Base-by-base conservation (phyloP, 2,329 filamentous ascomycete genomes). In the Colletotrichum lentis region DNA sequence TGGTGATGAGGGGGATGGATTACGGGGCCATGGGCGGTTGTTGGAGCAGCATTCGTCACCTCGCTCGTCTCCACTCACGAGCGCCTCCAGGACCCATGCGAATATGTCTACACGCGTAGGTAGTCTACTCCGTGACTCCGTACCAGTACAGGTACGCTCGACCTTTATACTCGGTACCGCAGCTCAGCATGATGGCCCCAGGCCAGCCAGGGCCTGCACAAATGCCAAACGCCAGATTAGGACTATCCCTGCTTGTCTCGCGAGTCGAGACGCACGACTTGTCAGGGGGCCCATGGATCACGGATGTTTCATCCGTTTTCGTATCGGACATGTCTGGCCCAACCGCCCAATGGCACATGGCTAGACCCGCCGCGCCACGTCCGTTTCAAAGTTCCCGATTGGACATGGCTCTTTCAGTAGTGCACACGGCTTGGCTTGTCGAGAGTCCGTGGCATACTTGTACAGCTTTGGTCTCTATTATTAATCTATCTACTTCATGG, bases 221-320 rank as follows among this genome's bases (percentile, higher is more conserved):
- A 50, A 49, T 49, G 43, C 35, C 27, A 27, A 27, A 27, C 27
- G 27, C 27, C 46, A 57, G 60, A 43, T 43, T 27, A 46, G 52
- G 22, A 37, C 35, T 7, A 54, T 39, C 62, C 62, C 55, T 64
- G 54, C 46, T 41, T 46, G 20, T 35, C 65, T 65, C 27, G 27
- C 27, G 27, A 31, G 27, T 31, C 55, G 62, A 39, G 61, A 64
- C 64, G 64, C 60, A 64, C 60, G 43, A 68, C 54, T 68, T 60
- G 65, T 68, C 65, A 56, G 60, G 50, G 56, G 46, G 27, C 24
- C 27, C 7, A 31, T 31, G 27, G 27, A 31, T 27, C 50, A 50
- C 55, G 49, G 62, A 60, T 63, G 67, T 69, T 69, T 69, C 63
- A 69, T 63, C 67, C 57, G 41, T 62, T 58, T 35, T 58, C 52